Conservation (phyloP, 1,284 basidiomycete species). For the Ustilago tritici region DNA sequence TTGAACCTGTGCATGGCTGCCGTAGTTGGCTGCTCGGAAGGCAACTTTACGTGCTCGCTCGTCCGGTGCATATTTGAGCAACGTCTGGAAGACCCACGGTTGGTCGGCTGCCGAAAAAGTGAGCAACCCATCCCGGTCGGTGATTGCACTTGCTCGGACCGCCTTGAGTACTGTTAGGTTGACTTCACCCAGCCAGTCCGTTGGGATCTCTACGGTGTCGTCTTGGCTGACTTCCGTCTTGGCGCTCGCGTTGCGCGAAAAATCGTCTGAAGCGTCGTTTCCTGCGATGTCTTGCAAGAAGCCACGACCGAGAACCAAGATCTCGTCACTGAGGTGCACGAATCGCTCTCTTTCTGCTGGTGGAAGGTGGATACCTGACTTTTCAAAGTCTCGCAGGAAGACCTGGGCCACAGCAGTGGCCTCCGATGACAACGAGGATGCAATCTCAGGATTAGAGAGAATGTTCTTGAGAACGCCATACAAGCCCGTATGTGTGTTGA, state of each 20-base stretch:
- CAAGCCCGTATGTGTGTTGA: slow-evolving; percentile 93
- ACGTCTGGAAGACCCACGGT: slow-evolving; percentile 89
- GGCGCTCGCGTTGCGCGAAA: slow-evolving; percentile 36
- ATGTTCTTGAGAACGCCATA: slow-evolving; percentile 73
- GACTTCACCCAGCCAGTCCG: slow-evolving; percentile 51
- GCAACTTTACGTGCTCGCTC: slow-evolving; percentile 84
- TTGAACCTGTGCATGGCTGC: slow-evolving; percentile 52
- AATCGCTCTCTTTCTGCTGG: slow-evolving; percentile 82
- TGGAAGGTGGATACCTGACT: slow-evolving; percentile 92
- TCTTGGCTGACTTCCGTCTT: slow-evolving; percentile 19
- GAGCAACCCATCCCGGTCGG: slow-evolving; percentile 28
- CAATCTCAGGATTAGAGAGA: slow-evolving; percentile 65
- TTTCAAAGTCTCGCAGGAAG: slow-evolving; percentile 96
- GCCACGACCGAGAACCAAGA: slow-evolving; percentile 86
- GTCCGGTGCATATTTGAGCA: slow-evolving; percentile 83
- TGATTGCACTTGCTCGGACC: slow-evolving; percentile 26
- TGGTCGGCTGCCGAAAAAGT: slow-evolving; percentile 50
- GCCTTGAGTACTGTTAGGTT: slow-evolving; percentile 39
- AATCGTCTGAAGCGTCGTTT: slow-evolving; percentile 49
- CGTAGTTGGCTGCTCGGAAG: slow-evolving; percentile 72
- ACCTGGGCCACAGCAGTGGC: slow-evolving; percentile 81
- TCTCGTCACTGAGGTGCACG: slow-evolving; percentile 89
- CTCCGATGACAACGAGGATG: slow-evolving; percentile 65
- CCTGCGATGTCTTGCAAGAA: slow-evolving; percentile 76
- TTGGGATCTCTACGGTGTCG: slow-evolving; percentile 41